Evolutionary conservation across 169 alveolate species (phyloP).

Genomic region (Cryptosporidium viatorum): DNA sequence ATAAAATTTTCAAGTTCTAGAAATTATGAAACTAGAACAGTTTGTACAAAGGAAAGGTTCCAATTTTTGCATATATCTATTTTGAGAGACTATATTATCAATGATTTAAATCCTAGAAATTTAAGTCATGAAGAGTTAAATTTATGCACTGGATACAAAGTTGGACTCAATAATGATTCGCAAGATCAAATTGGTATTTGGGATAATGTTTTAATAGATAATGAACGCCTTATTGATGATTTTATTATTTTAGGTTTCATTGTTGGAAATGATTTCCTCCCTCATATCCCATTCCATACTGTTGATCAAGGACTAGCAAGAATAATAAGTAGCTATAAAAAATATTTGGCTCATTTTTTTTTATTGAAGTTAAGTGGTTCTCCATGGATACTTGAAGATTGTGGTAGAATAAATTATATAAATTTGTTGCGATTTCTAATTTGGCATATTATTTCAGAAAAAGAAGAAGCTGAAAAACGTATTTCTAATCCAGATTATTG

Average conservation of each 20-base stretch:
- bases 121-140: constrained; percentile 63
- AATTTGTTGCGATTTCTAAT: constrained; percentile 75
- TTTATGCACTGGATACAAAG: background rate
- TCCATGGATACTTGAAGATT: constrained; percentile 79
- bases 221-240: constrained; percentile 89
- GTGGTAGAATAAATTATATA: constrained; percentile 80
- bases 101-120: constrained; percentile 34
- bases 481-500: constrained; percentile 69
- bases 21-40: constrained; percentile 60
- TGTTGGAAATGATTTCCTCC: constrained; percentile 97
- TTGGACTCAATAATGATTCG: background rate
- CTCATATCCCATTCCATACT: constrained; percentile 90
- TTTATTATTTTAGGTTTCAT: constrained; percentile 93
- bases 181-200: background rate
- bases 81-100: constrained; percentile 77
- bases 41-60: constrained; percentile 77
- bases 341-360: constrained; percentile 78
- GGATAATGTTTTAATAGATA: constrained; percentile 3
- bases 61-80: constrained; percentile 77
- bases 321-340: constrained; percentile 83
- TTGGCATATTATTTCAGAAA: constrained; percentile 82
- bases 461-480: constrained; percentile 80
- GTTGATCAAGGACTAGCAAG: constrained; percentile 92
- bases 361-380: constrained; percentile 41
- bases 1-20: constrained; percentile 80